Conservation (phyloP, 2,329 filamentous ascomycete species). For the Apiospora saccharicola region DNA sequence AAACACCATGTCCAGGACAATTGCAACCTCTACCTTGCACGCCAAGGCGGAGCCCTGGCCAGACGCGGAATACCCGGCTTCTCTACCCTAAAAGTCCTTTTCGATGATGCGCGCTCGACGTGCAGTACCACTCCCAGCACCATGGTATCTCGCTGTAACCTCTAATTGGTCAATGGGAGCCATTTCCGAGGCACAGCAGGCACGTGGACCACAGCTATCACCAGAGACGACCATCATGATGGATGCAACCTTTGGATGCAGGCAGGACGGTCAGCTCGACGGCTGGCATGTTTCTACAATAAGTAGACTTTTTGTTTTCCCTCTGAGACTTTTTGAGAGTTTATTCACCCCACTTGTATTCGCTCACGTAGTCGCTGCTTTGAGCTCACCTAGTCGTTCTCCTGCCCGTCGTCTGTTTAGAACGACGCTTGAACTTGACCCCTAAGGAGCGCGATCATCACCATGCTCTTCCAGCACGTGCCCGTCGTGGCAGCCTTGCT, state of each 20-base stretch:
- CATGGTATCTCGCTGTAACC: not conserved
- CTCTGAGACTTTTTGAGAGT: not conserved
- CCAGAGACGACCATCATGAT: not conserved
- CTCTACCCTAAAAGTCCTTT: not conserved
- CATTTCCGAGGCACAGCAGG: not conserved
- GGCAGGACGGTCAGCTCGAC: not conserved
- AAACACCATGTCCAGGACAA: not conserved
- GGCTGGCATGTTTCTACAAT: not conserved
- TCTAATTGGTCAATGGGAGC: not conserved
- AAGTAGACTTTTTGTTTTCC: not conserved
- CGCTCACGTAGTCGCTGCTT: not conserved
- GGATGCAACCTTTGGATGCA: not conserved
- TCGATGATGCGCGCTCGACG: not conserved
- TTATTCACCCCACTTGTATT: not conserved
- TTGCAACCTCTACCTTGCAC: not conserved
- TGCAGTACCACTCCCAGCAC: not conserved
- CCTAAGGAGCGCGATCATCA: not conserved
- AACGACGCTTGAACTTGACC: not conserved
- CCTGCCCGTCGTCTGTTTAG: no score
- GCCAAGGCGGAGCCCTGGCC: not conserved
- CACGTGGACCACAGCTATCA: not conserved
- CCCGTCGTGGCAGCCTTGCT: slow-evolving; percentile 23
- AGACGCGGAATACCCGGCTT: not conserved
- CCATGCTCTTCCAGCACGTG: slow-evolving; percentile 18
- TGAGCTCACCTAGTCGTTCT: not conserved